Evolutionary conservation across 176 grass and related monocot genomes (phyloP).

Genomic region (Rhynchospora pubera): DNA sequence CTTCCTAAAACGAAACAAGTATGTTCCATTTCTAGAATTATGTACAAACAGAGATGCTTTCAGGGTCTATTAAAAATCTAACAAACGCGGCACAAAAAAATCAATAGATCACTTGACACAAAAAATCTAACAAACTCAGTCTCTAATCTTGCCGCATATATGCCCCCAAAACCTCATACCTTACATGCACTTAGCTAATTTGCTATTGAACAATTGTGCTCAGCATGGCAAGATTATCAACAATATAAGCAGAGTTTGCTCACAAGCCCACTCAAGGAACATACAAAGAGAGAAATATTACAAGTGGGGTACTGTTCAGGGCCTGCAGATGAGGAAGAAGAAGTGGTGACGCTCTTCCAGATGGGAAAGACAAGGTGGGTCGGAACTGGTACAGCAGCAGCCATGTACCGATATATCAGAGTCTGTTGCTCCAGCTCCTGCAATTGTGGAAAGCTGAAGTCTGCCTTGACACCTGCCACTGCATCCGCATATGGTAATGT

Average conservation of each 20-base stretch:
- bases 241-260: neutral
- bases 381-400: constrained; percentile 78
- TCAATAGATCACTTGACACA: too few relatives aligned
- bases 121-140: neutral
- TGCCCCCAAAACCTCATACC: neutral
- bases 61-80: neutral
- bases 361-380: constrained; percentile 90
- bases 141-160: neutral
- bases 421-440: constrained; percentile 98
- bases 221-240: neutral
- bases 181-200: neutral
- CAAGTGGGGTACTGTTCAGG: constrained; percentile 77
- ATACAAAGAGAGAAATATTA: constrained; percentile 32
- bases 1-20: neutral
- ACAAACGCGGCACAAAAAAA: neutral
- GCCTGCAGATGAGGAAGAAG: constrained; percentile 60
- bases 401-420: constrained; percentile 90
- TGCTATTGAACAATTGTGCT: neutral
- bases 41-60: neutral
- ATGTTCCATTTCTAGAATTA: neutral
- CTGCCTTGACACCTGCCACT: constrained; percentile 45
- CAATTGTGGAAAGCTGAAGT: constrained; percentile 72
- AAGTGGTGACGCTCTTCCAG: constrained; percentile 85
- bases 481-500: constrained; percentile 37
- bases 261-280: neutral